phyloP scores from a whole-genome alignment of 768 basidiomycete genomes.

The Neoboletus brunneissimus region DNA sequence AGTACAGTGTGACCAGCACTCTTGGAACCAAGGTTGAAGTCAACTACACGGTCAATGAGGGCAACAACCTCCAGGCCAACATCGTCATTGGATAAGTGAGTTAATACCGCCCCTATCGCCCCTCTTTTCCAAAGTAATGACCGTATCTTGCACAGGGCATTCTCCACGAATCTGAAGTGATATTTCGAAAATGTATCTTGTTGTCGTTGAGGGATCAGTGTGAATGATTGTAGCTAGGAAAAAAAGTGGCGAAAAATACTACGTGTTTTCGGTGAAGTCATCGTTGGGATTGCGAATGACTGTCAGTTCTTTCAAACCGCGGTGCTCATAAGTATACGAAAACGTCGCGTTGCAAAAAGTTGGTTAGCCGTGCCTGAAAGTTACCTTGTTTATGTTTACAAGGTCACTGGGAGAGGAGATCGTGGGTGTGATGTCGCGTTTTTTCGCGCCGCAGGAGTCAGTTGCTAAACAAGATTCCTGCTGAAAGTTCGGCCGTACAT shows the following conservation, averaged over 20 bases:
- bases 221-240: not conserved
- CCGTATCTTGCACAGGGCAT: not conserved
- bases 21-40: constrained; percentile 1
- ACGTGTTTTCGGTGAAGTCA: not conserved
- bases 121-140: not conserved
- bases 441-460: too few species aligned
- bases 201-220: not conserved
- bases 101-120: too few species aligned
- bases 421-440: too few species aligned
- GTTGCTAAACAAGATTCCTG: too few species aligned
- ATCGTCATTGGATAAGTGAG: constrained; percentile 7
- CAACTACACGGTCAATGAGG: constrained; percentile 1
- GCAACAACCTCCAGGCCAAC: constrained; percentile 6
- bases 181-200: not conserved
- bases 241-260: not conserved
- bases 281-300: not conserved
- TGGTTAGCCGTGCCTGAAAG: too few species aligned
- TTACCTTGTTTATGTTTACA: too few species aligned
- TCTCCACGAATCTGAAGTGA: not conserved
- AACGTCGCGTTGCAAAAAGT: too few species aligned
- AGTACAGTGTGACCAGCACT: constrained; percentile 7
- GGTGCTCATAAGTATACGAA: too few species aligned
- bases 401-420: too few species aligned
- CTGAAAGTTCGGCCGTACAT: too few species aligned
- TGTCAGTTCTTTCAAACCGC: too few species aligned